phyloP scores from a whole-genome alignment of 495 filamentous ascomycete species.

The Lasiosphaeria hispida region DNA sequence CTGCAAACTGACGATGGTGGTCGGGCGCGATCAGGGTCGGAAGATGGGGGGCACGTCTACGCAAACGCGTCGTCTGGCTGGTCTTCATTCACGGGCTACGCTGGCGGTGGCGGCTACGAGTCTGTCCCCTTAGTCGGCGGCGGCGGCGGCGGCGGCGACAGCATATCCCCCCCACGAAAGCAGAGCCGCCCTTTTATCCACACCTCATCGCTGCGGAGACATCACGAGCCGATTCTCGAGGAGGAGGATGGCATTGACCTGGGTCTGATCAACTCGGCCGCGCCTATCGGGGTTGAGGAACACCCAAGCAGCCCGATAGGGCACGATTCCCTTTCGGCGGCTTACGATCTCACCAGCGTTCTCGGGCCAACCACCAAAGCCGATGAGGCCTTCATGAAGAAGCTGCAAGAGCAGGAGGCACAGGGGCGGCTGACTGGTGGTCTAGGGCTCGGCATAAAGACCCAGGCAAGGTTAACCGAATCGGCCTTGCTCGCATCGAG shows the following conservation, averaged over 20 bases:
- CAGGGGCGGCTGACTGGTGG: constrained; percentile 49
- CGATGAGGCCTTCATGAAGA: constrained; percentile 38
- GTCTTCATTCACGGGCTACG: constrained; percentile 16
- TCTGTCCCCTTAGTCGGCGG: constrained; percentile 25
- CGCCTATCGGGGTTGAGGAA: constrained; percentile 23
- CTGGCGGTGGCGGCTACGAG: constrained; percentile 33
- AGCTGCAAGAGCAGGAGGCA: constrained; percentile 44
- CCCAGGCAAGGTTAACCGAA: constrained; percentile 37
- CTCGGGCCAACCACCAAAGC: constrained; percentile 37
- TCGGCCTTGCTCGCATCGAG: constrained; percentile 40
- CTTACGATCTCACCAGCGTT: constrained; percentile 39
- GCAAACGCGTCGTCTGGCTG: constrained; percentile 13
- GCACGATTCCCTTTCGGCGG: constrained; percentile 20
- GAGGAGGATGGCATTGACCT: constrained; percentile 44
- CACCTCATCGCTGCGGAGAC: constrained; percentile 13
- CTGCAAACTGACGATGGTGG: constrained; percentile 35
- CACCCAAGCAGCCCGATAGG: constrained; percentile 9
- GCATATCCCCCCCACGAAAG: constrained; percentile 10
- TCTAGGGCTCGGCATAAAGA: constrained; percentile 43
- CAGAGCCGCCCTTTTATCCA: constrained; percentile 19
- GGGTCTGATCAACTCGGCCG: constrained; percentile 37
- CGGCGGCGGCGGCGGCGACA: background rate
- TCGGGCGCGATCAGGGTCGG: constrained; percentile 2
- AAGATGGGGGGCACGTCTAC: constrained; percentile 17
- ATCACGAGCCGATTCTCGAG: constrained; percentile 42